Evolutionary conservation across 2,329 filamentous ascomycete genomes (phyloP).

Genomic region (Colletotrichum liriopes): DNA sequence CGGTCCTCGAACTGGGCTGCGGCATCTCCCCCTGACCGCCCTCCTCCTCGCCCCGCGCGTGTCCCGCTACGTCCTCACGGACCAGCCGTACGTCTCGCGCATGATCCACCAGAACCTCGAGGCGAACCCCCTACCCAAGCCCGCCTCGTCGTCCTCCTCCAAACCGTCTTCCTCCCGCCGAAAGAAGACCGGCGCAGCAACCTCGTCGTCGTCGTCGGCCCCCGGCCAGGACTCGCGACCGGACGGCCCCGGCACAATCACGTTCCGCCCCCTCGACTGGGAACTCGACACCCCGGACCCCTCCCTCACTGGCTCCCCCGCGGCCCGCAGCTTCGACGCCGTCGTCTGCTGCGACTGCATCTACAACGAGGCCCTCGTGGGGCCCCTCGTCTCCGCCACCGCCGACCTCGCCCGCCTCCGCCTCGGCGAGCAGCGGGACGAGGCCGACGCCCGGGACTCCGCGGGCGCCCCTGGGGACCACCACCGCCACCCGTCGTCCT

Average conservation of each 20-base stretch:
- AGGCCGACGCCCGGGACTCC: constrained; percentile 26
- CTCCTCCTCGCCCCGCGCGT: constrained; percentile 76
- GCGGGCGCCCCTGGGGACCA: background rate
- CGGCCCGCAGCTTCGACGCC: constrained; percentile 72
- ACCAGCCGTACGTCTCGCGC: constrained; percentile 88
- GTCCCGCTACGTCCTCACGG: constrained; percentile 81
- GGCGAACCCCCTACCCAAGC: constrained; percentile 64
- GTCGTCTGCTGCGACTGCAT: constrained; percentile 94
- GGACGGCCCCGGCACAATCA: constrained; percentile 58
- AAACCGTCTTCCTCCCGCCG: constrained; percentile 26
- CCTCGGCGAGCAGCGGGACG: constrained; percentile 33
- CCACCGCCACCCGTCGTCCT: background rate
- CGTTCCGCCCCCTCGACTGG: constrained; percentile 84
- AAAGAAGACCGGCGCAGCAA: constrained; percentile 38
- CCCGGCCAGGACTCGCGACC: background rate
- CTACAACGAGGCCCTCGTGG: constrained; percentile 90
- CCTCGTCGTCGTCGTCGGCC: constrained; percentile 1
- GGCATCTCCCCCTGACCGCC: constrained; percentile 86
- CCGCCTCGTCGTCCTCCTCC: constrained; percentile 32
- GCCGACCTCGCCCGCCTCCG: constrained; percentile 79
- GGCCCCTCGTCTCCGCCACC: constrained; percentile 87
- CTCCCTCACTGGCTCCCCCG: constrained; percentile 55
- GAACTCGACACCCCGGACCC: constrained; percentile 74
- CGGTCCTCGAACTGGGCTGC: constrained; percentile 87
- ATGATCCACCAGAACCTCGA: constrained; percentile 83